Evolutionary conservation across 257 asterid species (phyloP).

Genomic region (Solanum stenotomum): DNA sequence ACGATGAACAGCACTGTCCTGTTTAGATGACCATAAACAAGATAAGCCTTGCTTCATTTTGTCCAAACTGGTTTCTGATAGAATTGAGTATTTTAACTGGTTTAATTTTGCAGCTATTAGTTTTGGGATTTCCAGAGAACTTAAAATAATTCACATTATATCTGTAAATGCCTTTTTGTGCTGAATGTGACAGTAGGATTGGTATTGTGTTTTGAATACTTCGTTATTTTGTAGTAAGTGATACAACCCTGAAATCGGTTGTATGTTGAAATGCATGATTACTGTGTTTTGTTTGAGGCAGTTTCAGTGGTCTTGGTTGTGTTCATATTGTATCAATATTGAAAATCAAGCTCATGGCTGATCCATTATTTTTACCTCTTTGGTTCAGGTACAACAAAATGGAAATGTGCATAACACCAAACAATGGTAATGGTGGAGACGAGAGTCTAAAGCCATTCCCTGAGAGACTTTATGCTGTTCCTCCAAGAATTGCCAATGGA

Average conservation of each 20-base stretch:
- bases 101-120: background rate
- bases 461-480: constrained; percentile 71
- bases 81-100: background rate
- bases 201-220: background rate
- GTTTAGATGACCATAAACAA: background rate
- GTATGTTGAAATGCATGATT: background rate
- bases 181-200: background rate
- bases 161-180: background rate
- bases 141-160: background rate
- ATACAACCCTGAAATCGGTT: background rate
- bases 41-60: background rate
- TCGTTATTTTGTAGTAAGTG: background rate
- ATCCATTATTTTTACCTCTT: background rate
- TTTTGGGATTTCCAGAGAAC: background rate
- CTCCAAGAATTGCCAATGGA: constrained; percentile 83
- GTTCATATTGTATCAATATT: background rate
- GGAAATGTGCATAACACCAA: constrained; percentile 65
- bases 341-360: background rate
- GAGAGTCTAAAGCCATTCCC: constrained; percentile 70
- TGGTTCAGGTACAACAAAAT: constrained; percentile 79
- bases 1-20: background rate
- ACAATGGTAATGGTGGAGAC: constrained; percentile 22
- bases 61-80: background rate
- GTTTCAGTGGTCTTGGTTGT: background rate
- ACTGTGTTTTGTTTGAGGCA: background rate